Conservation (phyloP, 108 stramenopile species). For the Fistulifera solaris region DNA sequence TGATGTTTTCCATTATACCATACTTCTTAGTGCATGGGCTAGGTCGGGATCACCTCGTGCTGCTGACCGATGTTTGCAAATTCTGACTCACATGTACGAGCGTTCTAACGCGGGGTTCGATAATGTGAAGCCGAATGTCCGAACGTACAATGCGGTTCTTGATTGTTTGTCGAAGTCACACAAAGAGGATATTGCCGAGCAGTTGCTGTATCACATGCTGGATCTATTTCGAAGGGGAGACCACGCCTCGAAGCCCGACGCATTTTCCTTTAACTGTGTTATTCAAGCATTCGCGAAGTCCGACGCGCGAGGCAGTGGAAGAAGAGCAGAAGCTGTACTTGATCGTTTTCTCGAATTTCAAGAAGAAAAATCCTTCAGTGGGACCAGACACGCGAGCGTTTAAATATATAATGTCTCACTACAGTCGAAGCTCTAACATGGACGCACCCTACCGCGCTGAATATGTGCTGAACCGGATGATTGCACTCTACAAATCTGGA, state of each 20-base stretch:
- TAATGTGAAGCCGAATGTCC: constrained; percentile 41
- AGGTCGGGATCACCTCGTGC: constrained; percentile 32
- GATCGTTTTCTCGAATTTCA: constrained; percentile 47
- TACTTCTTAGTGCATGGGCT: constrained; percentile 51
- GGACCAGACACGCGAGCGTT: constrained; percentile 57
- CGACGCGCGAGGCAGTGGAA: constrained; percentile 35
- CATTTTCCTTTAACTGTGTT: constrained; percentile 58
- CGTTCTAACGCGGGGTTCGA: constrained; percentile 32
- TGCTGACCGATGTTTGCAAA: constrained; percentile 43
- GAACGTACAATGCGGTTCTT: constrained; percentile 60
- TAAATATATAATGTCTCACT: constrained; percentile 53
- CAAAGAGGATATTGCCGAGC: constrained; percentile 39
- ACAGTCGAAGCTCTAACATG: constrained; percentile 33
- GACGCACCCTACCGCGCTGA: constrained; percentile 40
- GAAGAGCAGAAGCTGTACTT: constrained; percentile 45
- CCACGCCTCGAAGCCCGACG: constrained; percentile 41
- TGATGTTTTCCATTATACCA: constrained; percentile 34
- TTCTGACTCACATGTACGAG: constrained; percentile 48
- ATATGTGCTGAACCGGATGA: constrained; percentile 25
- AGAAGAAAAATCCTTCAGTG: constrained; percentile 42
- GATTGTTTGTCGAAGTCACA: constrained; percentile 40
- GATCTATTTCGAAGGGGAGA: constrained; percentile 43
- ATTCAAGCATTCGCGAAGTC: constrained; percentile 50
- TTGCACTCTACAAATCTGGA: constrained; percentile 38
- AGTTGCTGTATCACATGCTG: constrained; percentile 51